These are phyloP conservation scores for Ceratocystis papillata DNA, from an alignment of 2,329 filamentous ascomycete genomes.

Conservation along the genomic window DNA sequence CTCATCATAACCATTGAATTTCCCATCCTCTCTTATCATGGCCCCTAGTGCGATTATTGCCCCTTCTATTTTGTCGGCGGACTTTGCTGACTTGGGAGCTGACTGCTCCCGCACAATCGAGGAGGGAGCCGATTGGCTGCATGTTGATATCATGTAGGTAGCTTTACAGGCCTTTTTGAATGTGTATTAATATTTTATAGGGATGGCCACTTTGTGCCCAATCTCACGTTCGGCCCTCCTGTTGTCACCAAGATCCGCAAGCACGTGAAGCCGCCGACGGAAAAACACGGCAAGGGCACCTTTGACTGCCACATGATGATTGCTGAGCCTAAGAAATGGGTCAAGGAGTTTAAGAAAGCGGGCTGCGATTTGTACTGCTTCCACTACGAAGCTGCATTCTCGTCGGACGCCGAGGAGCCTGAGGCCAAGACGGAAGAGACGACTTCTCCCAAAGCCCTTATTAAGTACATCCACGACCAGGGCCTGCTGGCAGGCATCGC, in stretches of 20 bases:
- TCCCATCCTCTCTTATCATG: conserved; percentile 45
- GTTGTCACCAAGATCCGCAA: conserved; percentile 88
- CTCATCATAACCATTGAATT: neutral
- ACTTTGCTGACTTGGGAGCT: conserved; percentile 79
- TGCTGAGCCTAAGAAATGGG: conserved; percentile 97
- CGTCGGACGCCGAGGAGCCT: conserved; percentile 72
- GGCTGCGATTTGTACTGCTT: conserved; percentile 99
- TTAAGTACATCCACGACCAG: conserved; percentile 78
- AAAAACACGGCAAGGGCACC: conserved; percentile 67
- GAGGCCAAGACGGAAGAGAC: conserved; percentile 55
- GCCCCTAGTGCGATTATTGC: conserved; percentile 86
- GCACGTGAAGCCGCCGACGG: conserved; percentile 66
- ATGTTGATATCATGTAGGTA: conserved; percentile 76
- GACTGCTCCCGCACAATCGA: conserved; percentile 80
- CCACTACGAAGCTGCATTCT: conserved; percentile 94
- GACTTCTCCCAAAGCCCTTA: conserved; percentile 74
- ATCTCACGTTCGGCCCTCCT: conserved; percentile 92
- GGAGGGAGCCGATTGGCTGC: conserved; percentile 82
- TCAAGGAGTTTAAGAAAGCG: conserved; percentile 83
- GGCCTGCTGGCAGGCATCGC: conserved; percentile 89
- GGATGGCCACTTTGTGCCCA: conserved; percentile 98
- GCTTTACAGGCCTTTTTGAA: neutral
- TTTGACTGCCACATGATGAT: conserved; percentile 99
- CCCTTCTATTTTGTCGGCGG: conserved; percentile 93
- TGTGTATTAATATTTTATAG: conserved; percentile 36